Percentiles rank a stretch among this genome's conserved stretches.
These are phyloP conservation scores for Suillus lakei DNA, from an alignment of 768 basidiomycete species.

Conservation along the genomic window DNA sequence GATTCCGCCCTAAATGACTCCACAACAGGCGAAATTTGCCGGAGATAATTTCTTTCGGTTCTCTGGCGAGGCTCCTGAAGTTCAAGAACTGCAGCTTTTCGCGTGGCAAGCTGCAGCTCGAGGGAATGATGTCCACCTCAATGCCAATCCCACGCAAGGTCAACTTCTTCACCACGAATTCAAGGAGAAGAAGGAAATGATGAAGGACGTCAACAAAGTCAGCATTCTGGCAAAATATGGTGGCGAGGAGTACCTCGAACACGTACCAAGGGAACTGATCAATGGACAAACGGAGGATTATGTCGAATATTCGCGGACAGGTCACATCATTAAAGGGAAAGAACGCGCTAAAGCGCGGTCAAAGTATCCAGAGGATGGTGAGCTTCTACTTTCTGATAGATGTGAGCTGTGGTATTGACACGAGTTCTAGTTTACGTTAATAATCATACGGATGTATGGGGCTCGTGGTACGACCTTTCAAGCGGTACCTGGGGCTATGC, in stretches of 20 bases:
- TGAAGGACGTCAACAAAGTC: conserved; percentile 87
- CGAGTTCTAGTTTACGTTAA: conserved; percentile 72
- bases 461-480: conserved; percentile 85
- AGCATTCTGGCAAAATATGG: conserved; percentile 94
- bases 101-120: conserved; percentile 95
- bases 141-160: conserved; percentile 96
- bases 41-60: conserved; percentile 96
- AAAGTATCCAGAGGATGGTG: conserved; percentile 97
- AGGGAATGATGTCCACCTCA: conserved; percentile 94
- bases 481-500: conserved; percentile 88
- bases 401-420: conserved; percentile 11
- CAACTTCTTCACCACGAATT: conserved; percentile 91
- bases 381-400: conserved; percentile 32
- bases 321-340: conserved; percentile 88
- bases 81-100: conserved; percentile 92
- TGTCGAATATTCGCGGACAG: conserved; percentile 93
- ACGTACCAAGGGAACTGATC: conserved; percentile 89
- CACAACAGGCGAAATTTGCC: conserved; percentile 77
- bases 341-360: conserved; percentile 87
- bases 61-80: conserved; percentile 91
- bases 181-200: conserved; percentile 88
- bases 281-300: conserved; percentile 97
- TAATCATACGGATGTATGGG: conserved; percentile 98
- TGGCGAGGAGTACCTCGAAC: conserved; percentile 89
- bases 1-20: conserved; percentile 5